phyloP scores from a whole-genome alignment of 2,329 filamentous ascomycete species.

The Botrytis paeoniae region DNA sequence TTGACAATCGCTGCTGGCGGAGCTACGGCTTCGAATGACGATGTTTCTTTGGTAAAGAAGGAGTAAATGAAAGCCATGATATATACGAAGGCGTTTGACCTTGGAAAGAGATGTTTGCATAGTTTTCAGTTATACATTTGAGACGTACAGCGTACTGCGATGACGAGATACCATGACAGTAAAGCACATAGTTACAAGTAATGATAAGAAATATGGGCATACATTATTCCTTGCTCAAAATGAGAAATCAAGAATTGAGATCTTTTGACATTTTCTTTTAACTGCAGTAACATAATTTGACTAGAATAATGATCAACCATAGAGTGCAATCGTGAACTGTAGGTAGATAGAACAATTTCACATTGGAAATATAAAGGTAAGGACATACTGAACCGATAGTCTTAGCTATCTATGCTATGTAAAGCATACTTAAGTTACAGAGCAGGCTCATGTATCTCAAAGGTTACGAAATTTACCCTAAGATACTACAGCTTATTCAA shows the following conservation, averaged over 20 bases:
- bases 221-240: too few relatives aligned
- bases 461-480: rapidly evolving
- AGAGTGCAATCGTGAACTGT: too few relatives aligned
- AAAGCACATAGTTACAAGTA: background rate
- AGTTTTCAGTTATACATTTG: background rate
- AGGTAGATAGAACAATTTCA: background rate
- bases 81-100: background rate
- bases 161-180: background rate
- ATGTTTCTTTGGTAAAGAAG: conserved; percentile 29
- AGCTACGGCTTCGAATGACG: conserved; percentile 26
- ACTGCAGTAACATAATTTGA: too few relatives aligned
- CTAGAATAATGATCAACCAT: background rate
- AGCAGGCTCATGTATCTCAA: background rate
- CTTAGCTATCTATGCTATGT: too few relatives aligned
- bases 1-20: conserved; percentile 46
- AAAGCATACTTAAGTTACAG: background rate
- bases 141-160: background rate
- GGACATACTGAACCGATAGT: background rate
- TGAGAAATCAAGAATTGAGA: background rate
- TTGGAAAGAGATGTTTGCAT: background rate
- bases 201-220: background rate
- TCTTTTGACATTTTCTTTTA: background rate
- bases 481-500: too few relatives aligned
- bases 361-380: background rate
- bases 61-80: background rate